Percentiles rank a stretch among this genome's conserved stretches.
These are phyloP conservation scores for Leishmania lainsoni DNA, from an alignment of 208 protist species.

Conservation along the genomic window DNA sequence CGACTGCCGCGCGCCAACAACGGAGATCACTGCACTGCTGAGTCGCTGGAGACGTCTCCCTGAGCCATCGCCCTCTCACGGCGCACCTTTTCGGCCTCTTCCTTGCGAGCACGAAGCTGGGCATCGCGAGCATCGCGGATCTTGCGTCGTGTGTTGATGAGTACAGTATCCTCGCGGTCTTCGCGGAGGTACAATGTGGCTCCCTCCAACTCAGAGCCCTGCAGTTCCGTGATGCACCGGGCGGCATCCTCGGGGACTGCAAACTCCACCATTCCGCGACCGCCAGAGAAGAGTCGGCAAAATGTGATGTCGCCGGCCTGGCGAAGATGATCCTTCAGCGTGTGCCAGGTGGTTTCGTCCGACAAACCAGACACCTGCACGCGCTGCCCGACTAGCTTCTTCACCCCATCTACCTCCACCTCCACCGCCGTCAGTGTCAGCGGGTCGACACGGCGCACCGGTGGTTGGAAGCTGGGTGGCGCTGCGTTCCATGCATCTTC, in stretches of 20 bases:
- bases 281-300: conserved; percentile 73
- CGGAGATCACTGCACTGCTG: not conserved
- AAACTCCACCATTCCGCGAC: conserved; percentile 87
- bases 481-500: conserved; percentile 82
- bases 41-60: conserved; percentile 33
- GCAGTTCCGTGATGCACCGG: conserved; percentile 82
- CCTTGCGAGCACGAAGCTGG: conserved; percentile 78
- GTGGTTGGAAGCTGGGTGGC: conserved; percentile 82
- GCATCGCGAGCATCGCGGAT: conserved; percentile 82
- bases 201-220: conserved; percentile 86
- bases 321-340: conserved; percentile 89
- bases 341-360: conserved; percentile 89
- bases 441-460: conserved; percentile 85
- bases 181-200: conserved; percentile 85
- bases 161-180: conserved; percentile 85
- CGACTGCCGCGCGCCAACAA: not conserved
- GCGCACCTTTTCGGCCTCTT: conserved; percentile 63
- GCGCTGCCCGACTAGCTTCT: conserved; percentile 88
- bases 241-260: conserved; percentile 80
- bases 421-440: conserved; percentile 89
- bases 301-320: conserved; percentile 84
- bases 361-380: conserved; percentile 84
- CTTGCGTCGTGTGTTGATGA: conserved; percentile 79
- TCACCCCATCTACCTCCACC: conserved; percentile 87
- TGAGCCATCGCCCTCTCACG: conserved; percentile 54